phyloP scores from a whole-genome alignment of 495 filamentous ascomycete genomes.

The Podospora bellae-mahoneyi region DNA sequence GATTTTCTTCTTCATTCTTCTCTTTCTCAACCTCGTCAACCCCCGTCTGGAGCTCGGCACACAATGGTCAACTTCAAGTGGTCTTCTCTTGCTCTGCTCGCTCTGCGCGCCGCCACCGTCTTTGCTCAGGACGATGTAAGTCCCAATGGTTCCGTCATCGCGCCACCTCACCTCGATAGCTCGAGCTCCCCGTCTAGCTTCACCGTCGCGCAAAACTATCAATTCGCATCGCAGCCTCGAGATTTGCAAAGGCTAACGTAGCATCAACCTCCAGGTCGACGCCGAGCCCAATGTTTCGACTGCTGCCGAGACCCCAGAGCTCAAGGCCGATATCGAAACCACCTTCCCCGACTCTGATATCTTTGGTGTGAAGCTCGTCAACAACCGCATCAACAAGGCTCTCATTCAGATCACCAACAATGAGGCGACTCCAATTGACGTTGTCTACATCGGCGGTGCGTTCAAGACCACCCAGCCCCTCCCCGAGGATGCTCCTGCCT shows the following conservation, averaged over 20 bases:
- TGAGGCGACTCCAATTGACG: slow-evolving; percentile 69
- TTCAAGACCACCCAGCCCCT: slow-evolving; percentile 56
- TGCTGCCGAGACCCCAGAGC: slow-evolving; percentile 48
- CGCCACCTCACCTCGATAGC: not conserved
- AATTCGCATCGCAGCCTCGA: slow-evolving; percentile 3
- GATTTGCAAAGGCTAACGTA: not conserved
- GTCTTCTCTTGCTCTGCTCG: slow-evolving; percentile 65
- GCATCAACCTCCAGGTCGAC: slow-evolving; percentile 13
- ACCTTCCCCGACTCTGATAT: slow-evolving; percentile 85
- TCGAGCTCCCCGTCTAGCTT: not conserved
- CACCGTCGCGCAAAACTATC: not conserved
- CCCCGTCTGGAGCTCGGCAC: slow-evolving; percentile 38
- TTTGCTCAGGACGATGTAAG: slow-evolving; percentile 61
- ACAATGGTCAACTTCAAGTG: slow-evolving; percentile 72
- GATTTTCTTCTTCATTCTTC: slow-evolving; percentile 24
- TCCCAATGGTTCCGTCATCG: slow-evolving; percentile 23
- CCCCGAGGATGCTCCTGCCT: slow-evolving; percentile 49
- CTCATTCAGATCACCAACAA: slow-evolving; percentile 79
- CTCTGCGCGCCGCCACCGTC: slow-evolving; percentile 63
- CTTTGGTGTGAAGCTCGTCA: slow-evolving; percentile 94
- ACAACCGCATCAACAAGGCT: slow-evolving; percentile 81
- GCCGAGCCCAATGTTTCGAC: slow-evolving; percentile 32
- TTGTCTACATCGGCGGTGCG: slow-evolving; percentile 74
- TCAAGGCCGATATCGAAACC: slow-evolving; percentile 72
- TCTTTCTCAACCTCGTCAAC: slow-evolving; percentile 19